Conservation (phyloP, 2,329 filamentous ascomycete species). For the Bisporella sp. region DNA sequence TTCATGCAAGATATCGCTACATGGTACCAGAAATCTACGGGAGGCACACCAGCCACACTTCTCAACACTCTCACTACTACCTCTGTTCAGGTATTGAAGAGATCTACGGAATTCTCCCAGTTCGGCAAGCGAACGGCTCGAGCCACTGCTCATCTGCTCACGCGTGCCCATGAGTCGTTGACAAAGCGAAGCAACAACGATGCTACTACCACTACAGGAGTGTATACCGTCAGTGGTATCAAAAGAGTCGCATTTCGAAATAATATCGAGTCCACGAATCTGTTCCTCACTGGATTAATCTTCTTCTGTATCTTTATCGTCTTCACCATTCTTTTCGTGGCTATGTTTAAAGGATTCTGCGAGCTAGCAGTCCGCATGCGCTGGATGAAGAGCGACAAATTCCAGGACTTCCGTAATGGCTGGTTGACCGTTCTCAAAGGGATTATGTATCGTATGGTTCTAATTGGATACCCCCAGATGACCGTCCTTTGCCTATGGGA, state of each 20-base stretch:
- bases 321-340: slow-evolving; percentile 64
- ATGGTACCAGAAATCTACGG: slow-evolving; percentile 93
- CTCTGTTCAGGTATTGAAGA: slow-evolving; percentile 70
- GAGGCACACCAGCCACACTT: slow-evolving; percentile 73
- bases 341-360: slow-evolving; percentile 73
- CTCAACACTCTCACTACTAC: slow-evolving; percentile 66
- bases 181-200: slow-evolving; percentile 46
- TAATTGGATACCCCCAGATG: slow-evolving; percentile 91
- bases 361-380: slow-evolving; percentile 68
- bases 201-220: slow-evolving; percentile 42
- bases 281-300: slow-evolving; percentile 84
- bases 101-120: slow-evolving; percentile 35
- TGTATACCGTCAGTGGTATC: slow-evolving; percentile 68
- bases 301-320: slow-evolving; percentile 85
- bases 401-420: slow-evolving; percentile 87
- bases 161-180: slow-evolving; percentile 28
- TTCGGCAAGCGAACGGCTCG: slow-evolving; percentile 45
- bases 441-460: slow-evolving; percentile 81
- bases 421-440: slow-evolving; percentile 92
- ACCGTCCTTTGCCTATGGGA: slow-evolving; percentile 90
- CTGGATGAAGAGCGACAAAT: slow-evolving; percentile 79
- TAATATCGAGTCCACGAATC: slow-evolving; percentile 80
- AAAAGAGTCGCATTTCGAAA: slow-evolving; percentile 83
- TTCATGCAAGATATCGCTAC: slow-evolving; percentile 87
- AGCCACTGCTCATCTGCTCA: slow-evolving; percentile 22